These are phyloP conservation scores for Penicillium sp. DNA, from an alignment of 2,329 filamentous ascomycete genomes.

Conservation along the genomic window DNA sequence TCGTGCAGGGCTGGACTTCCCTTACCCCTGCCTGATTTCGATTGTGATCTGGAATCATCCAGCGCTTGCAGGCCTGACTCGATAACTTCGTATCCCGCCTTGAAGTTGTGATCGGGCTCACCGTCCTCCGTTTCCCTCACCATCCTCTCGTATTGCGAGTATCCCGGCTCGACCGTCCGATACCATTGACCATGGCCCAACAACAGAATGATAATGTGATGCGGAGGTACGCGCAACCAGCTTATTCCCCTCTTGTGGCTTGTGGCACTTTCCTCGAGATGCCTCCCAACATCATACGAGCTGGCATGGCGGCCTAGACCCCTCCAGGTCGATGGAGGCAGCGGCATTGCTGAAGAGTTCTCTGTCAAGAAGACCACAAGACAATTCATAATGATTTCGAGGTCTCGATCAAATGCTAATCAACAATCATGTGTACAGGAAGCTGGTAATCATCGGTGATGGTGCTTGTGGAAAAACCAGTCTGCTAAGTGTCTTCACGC, in stretches of 20 bases:
- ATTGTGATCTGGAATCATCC: conserved; percentile 24
- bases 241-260: conserved; percentile 11
- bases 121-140: conserved; percentile 20
- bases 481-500: conserved; percentile 94
- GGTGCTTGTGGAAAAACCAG: conserved; percentile 98
- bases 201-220: conserved; percentile 51
- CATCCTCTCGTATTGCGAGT: conserved; percentile 5
- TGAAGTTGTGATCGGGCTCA: conserved; percentile 18
- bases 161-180: conserved; percentile 9
- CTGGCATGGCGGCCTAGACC: conserved; percentile 9
- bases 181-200: conserved; percentile 44
- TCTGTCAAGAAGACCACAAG: background rate
- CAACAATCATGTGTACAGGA: conserved; percentile 61
- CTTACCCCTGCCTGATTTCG: conserved; percentile 24
- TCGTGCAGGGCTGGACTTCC: conserved; percentile 21
- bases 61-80: conserved; percentile 19
- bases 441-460: conserved; percentile 95
- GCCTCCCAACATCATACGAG: conserved; percentile 12
- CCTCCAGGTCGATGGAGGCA: background rate
- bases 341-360: background rate
- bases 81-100: conserved; percentile 11
- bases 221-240: conserved; percentile 61
- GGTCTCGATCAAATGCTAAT: conserved; percentile 27
- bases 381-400: background rate
- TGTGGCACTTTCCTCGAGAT: conserved; percentile 17